Percentiles rank a stretch among this genome's conserved stretches.
Evolutionary conservation across 2,329 filamentous ascomycete species (phyloP).

Genomic region (Ramularia collo-cygni): DNA sequence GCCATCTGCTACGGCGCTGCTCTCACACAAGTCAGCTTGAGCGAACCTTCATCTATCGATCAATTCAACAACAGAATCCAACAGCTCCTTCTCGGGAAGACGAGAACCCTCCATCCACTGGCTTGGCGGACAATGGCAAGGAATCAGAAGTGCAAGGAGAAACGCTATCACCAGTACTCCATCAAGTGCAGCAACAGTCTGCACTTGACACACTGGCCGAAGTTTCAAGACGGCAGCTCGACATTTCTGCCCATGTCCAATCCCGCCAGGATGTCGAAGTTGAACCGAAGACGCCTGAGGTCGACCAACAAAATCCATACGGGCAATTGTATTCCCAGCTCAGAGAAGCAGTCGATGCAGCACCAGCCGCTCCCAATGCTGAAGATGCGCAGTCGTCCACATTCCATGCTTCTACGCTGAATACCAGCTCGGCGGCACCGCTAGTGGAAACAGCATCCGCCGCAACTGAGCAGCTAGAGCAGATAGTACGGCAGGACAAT

Average conservation of each 20-base stretch:
- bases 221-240: constrained; percentile 70
- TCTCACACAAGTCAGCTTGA: constrained; percentile 58
- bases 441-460: constrained; percentile 18
- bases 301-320: background rate
- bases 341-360: too few species aligned
- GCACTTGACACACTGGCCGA: constrained; percentile 82
- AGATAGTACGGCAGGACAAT: background rate
- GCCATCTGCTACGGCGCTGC: constrained; percentile 80
- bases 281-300: background rate
- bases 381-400: too few species aligned
- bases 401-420: background rate
- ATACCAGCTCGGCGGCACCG: too few species aligned
- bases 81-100: background rate
- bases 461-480: constrained; percentile 11
- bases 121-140: too few species aligned
- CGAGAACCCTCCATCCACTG: too few species aligned
- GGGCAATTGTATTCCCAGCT: constrained; percentile 1
- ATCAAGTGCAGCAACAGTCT: constrained; percentile 50
- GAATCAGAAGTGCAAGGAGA: too few species aligned
- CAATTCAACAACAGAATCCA: constrained; percentile 27
- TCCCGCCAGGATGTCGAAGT: background rate
- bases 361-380: too few species aligned
- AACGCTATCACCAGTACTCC: too few species aligned
- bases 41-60: constrained; percentile 43
- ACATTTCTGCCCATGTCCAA: constrained; percentile 45